Evolutionary conservation across 2,329 filamentous ascomycete species (phyloP).

Genomic region (Fusarium odoratissimum): DNA sequence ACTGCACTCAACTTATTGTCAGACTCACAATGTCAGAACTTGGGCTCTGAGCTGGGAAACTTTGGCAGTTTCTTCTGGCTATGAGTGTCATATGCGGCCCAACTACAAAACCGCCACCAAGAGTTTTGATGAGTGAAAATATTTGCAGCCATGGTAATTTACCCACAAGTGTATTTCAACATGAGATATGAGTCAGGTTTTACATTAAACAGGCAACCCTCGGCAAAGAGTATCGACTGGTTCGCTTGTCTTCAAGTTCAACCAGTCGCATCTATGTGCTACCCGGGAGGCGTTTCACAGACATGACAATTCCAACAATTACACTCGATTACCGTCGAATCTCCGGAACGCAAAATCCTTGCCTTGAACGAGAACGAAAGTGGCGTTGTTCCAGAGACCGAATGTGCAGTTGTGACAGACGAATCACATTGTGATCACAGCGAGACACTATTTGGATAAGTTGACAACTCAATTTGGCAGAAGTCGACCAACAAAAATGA

Average conservation of each 20-base stretch:
- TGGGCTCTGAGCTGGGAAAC: neutral
- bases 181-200: neutral
- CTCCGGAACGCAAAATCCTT: neutral
- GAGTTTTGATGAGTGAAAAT: neutral
- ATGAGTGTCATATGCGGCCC: neutral
- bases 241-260: constrained; percentile 14
- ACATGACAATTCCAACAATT: neutral
- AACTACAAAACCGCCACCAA: neutral
- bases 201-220: constrained; percentile 2
- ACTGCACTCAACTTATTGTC: neutral
- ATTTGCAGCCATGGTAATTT: neutral
- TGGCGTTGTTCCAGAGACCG: constrained; percentile 6
- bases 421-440: neutral
- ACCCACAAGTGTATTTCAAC: neutral
- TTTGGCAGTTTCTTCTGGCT: neutral
- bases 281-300: constrained; percentile 36
- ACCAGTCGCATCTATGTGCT: constrained; percentile 34
- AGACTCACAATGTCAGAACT: neutral
- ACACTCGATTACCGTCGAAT: neutral
- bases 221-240: constrained; percentile 1
- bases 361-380: neutral
- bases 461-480: neutral
- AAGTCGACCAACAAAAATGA: constrained; percentile 1
- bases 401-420: neutral
- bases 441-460: neutral